phyloP scores from a whole-genome alignment of 805 yeast species.

The Scheffersomyces ergatensis region DNA sequence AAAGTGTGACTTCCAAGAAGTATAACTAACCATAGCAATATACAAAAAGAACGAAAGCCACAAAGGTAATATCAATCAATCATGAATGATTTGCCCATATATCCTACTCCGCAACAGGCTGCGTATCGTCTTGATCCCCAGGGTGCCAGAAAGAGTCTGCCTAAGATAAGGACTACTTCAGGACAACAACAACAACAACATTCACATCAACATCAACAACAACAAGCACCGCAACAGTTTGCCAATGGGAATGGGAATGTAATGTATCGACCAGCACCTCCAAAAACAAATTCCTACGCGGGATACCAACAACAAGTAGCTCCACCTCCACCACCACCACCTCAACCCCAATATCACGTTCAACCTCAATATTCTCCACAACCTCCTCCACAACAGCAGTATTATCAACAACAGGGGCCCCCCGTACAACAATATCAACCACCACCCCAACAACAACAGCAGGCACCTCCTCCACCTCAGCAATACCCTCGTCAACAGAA shows the following conservation, averaged over 20 bases:
- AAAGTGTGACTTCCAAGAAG: too few relatives aligned
- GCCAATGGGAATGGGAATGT: neutral
- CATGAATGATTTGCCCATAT: constrained; percentile 40
- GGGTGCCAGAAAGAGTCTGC: constrained; percentile 5
- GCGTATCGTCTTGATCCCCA: constrained; percentile 19
- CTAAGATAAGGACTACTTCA: constrained; percentile 6
- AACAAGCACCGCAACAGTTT: constrained; percentile 5
- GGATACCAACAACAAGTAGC: constrained; percentile 6
- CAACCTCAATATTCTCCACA: constrained; percentile 11
- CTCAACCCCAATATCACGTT: constrained; percentile 10
- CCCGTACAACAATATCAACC: constrained; percentile 1
- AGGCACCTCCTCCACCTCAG: constrained; percentile 6
- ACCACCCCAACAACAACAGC: constrained; percentile 7
- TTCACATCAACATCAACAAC: constrained; percentile 8
- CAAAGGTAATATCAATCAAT: too few relatives aligned
- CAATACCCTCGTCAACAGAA: constrained; percentile 8
- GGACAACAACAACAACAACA: constrained; percentile 9
- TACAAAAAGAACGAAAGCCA: too few relatives aligned
- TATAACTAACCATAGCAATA: too few relatives aligned
- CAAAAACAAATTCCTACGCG: constrained; percentile 1
- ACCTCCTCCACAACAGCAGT: constrained; percentile 8
- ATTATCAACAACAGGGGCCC: constrained; percentile 3
- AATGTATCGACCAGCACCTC: constrained; percentile 1
- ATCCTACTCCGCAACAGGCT: constrained; percentile 47
- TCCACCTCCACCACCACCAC: constrained; percentile 5